A percentile compares a stretch with the other conserved stretches of the same genome.
phyloP scores from a whole-genome alignment of 495 filamentous ascomycete genomes.

The Elasticomyces elasticus region DNA sequence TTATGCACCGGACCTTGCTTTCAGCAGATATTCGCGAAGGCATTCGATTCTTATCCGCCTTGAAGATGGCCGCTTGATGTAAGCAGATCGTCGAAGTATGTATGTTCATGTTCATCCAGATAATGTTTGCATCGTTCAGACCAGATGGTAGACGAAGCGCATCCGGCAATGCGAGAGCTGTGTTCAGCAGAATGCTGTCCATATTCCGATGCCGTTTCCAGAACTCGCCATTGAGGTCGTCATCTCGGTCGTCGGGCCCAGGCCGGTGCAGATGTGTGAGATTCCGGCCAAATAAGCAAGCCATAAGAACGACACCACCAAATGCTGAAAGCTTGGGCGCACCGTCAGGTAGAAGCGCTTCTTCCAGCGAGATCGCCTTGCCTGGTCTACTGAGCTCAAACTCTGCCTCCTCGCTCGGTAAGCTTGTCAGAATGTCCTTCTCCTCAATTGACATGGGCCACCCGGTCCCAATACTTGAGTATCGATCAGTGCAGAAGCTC shows the following conservation, averaged over 20 bases:
- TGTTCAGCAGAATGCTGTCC: slow-evolving; percentile 84
- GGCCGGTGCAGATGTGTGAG: slow-evolving; percentile 88
- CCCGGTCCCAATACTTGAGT: slow-evolving; percentile 92
- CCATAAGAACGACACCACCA: slow-evolving; percentile 72
- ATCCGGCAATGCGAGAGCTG: slow-evolving; percentile 71
- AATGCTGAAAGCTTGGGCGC: slow-evolving; percentile 64
- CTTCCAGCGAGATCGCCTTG: slow-evolving; percentile 54
- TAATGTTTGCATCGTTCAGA: slow-evolving; percentile 69
- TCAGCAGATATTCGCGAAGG: slow-evolving; percentile 68
- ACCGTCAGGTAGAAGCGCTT: slow-evolving; percentile 63
- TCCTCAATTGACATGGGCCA: slow-evolving; percentile 96
- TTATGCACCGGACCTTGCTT: slow-evolving; percentile 86
- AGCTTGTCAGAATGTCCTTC: slow-evolving; percentile 76
- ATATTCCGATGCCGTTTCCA: slow-evolving; percentile 88
- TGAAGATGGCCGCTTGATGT: slow-evolving; percentile 96
- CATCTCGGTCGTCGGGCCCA: slow-evolving; percentile 66
- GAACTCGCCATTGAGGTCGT: slow-evolving; percentile 87
- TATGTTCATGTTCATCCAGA: slow-evolving; percentile 94
- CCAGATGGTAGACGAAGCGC: slow-evolving; percentile 72
- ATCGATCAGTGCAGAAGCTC: slow-evolving; percentile 79
- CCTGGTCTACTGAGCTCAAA: slow-evolving; percentile 70
- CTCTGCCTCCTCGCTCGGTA: slow-evolving; percentile 79
- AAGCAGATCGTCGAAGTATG: slow-evolving; percentile 95
- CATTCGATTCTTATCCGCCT: slow-evolving; percentile 81
- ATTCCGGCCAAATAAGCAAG: slow-evolving; percentile 88